Conservation (phyloP, 1,139 yeast species). For the Yamadazyma conglobata region DNA sequence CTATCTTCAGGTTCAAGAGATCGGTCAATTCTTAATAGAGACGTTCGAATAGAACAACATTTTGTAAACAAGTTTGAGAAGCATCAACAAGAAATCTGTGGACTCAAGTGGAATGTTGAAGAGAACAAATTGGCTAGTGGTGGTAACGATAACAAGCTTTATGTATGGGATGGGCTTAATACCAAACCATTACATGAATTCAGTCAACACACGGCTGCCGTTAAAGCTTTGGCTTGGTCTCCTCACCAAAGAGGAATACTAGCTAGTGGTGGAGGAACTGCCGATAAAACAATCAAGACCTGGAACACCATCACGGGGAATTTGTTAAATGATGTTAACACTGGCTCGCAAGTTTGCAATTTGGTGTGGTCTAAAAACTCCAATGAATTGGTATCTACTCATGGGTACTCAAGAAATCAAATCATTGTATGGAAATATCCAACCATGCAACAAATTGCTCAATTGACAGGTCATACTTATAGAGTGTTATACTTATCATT, state of each 20-base stretch:
- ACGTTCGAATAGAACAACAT: slow-evolving; percentile 85
- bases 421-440: slow-evolving; percentile 95
- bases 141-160: slow-evolving; percentile 84
- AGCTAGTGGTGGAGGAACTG: slow-evolving; percentile 97
- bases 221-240: slow-evolving; percentile 95
- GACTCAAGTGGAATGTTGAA: slow-evolving; percentile 88
- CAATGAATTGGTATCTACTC: slow-evolving; percentile 90
- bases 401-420: slow-evolving; percentile 90
- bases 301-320: slow-evolving; percentile 89
- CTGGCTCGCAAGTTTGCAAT: slow-evolving; percentile 96
- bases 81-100: slow-evolving; percentile 96
- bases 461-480: slow-evolving; percentile 90
- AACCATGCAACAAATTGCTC: slow-evolving; percentile 88
- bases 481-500: slow-evolving; percentile 85
- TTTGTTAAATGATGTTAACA: slow-evolving; percentile 73
- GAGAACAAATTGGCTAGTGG: slow-evolving; percentile 89
- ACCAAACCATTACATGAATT: slow-evolving; percentile 70
- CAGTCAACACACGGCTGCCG: slow-evolving; percentile 89
- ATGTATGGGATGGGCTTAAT: slow-evolving; percentile 83
- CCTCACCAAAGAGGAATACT: slow-evolving; percentile 93
- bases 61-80: slow-evolving; percentile 65
- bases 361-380: slow-evolving; percentile 91
- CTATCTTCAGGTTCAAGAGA: slow-evolving; percentile 88
- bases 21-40: slow-evolving; percentile 79
- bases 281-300: slow-evolving; percentile 83